Percentiles rank a stretch among this genome's conserved stretches.
phyloP scores from a whole-genome alignment of 1,284 basidiomycete species.

The Puccinia horiana region DNA sequence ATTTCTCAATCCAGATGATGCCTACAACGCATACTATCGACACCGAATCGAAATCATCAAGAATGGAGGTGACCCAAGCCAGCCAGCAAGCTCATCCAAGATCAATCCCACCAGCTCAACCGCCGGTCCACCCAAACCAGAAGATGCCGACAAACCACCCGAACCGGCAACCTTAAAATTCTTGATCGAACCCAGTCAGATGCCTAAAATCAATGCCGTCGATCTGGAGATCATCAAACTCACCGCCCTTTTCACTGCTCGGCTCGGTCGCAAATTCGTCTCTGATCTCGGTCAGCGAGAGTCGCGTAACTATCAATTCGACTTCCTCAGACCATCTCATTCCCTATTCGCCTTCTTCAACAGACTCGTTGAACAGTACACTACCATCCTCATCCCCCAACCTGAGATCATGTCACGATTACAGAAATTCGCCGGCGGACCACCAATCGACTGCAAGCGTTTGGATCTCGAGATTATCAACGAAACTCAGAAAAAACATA shows the following conservation, averaged over 20 bases:
- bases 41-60: conserved; percentile 77
- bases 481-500: conserved; percentile 57
- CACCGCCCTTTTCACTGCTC: conserved; percentile 92
- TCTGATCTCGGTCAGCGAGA: conserved; percentile 81
- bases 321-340: conserved; percentile 91
- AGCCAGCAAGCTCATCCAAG: conserved; percentile 45
- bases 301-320: conserved; percentile 94
- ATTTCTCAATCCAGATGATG: conserved; percentile 85
- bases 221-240: conserved; percentile 63
- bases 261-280: conserved; percentile 83
- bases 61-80: conserved; percentile 66
- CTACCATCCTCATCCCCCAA: conserved; percentile 81
- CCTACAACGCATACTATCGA: conserved; percentile 95
- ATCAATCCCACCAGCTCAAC: conserved; percentile 54
- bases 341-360: conserved; percentile 97
- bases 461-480: conserved; percentile 64
- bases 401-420: conserved; percentile 73
- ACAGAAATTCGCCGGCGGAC: conserved; percentile 55
- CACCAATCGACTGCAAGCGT: conserved; percentile 23
- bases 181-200: conserved; percentile 26
- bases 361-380: conserved; percentile 92
- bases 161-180: conserved; percentile 50
- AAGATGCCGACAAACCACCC: conserved; percentile 51
- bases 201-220: conserved; percentile 36
- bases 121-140: conserved; percentile 55